phyloP scores from a whole-genome alignment of 352 stramenopile genomes.

The Phytopythium cucurbitacearum region DNA sequence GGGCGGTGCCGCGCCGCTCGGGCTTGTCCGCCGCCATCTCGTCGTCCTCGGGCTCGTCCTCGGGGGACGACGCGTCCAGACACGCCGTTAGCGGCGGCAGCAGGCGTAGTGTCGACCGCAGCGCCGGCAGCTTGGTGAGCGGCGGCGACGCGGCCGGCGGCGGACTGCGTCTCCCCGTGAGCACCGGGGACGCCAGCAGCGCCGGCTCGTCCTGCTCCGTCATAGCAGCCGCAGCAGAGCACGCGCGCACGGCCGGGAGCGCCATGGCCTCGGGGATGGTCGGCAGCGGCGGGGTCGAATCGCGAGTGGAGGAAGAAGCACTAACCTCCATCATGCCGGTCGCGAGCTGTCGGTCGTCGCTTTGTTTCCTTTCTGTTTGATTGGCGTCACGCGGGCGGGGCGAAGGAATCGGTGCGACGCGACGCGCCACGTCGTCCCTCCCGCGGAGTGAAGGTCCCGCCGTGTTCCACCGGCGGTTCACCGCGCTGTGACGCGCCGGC shows the following conservation, averaged over 20 bases:
- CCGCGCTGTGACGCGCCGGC: neutral
- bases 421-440: constrained; percentile 1
- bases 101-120: constrained; percentile 61
- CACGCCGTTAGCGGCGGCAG: constrained; percentile 50
- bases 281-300: neutral
- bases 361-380: constrained; percentile 1
- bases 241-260: neutral
- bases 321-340: neutral
- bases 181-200: constrained; percentile 30
- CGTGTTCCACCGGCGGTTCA: neutral
- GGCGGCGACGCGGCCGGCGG: constrained; percentile 33
- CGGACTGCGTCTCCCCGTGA: constrained; percentile 24
- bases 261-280: neutral
- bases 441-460: neutral
- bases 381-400: neutral
- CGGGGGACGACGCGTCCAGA: constrained; percentile 25
- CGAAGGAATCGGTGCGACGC: neutral
- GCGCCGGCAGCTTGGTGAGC: constrained; percentile 47
- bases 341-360: neutral
- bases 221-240: neutral
- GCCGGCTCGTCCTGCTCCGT: constrained; percentile 12
- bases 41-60: constrained; percentile 16
- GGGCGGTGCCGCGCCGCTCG: constrained; percentile 11
- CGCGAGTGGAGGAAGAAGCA: neutral
- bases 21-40: constrained; percentile 6